phyloP scores from a whole-genome alignment of 345 rosid species.

The Gossypium turneri region DNA sequence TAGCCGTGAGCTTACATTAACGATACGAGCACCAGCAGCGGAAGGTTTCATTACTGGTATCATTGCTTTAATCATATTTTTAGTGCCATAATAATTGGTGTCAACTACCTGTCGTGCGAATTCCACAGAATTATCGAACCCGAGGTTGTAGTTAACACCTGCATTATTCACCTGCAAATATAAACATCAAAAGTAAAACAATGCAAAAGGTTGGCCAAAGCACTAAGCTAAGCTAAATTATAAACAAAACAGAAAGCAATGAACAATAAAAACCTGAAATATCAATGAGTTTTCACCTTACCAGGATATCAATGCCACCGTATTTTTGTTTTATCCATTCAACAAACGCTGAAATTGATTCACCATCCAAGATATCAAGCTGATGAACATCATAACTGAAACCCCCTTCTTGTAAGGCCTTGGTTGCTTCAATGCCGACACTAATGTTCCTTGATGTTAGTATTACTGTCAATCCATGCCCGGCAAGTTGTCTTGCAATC shows the following conservation, averaged over 20 bases:
- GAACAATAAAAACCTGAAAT: neutral
- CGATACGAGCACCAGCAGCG: constrained; percentile 40
- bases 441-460: constrained; percentile 66
- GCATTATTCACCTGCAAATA: constrained; percentile 82
- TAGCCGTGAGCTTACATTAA: constrained; percentile 55
- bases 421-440: constrained; percentile 80
- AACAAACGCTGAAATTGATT: constrained; percentile 52
- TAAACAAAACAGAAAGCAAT: neutral
- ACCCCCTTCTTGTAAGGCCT: constrained; percentile 77
- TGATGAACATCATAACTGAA: constrained; percentile 70
- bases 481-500: constrained; percentile 81
- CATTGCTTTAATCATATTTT: constrained; percentile 70
- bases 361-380: constrained; percentile 59
- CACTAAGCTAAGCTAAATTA: neutral
- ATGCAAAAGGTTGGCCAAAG: neutral
- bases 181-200: constrained; percentile 3
- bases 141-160: constrained; percentile 79
- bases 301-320: constrained; percentile 72
- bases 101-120: constrained; percentile 52
- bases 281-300: constrained; percentile 23
- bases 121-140: constrained; percentile 70
- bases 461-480: constrained; percentile 70
- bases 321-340: constrained; percentile 63
- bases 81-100: constrained; percentile 88
- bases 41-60: constrained; percentile 77